A percentile compares a stretch with the other conserved stretches of the same genome.
Conservation (phyloP, 305 asterid genomes). For the Euphrasia arctica region DNA sequence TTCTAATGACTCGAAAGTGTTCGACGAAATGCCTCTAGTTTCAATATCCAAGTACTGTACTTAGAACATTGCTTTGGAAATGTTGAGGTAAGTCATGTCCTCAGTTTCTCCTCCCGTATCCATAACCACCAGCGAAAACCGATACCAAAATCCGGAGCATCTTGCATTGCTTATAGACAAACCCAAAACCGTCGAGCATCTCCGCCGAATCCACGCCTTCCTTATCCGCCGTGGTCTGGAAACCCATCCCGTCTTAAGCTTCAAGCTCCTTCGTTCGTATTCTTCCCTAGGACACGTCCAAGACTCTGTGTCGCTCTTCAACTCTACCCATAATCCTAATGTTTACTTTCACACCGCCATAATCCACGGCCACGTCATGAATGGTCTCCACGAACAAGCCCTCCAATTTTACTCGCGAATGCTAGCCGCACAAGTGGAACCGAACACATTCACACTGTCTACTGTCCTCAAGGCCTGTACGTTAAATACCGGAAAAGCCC, state of each 20-base stretch:
- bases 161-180: slow-evolving; percentile 52
- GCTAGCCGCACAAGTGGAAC: slow-evolving; percentile 44
- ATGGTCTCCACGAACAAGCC: slow-evolving; percentile 41
- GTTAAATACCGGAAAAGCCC: slow-evolving; percentile 31
- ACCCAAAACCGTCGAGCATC: slow-evolving; percentile 38
- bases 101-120: slow-evolving; percentile 34
- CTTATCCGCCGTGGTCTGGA: slow-evolving; percentile 49
- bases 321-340: slow-evolving; percentile 37
- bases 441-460: slow-evolving; percentile 46
- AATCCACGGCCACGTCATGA: slow-evolving; percentile 47
- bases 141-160: slow-evolving; percentile 30
- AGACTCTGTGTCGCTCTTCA: slow-evolving; percentile 40
- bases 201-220: slow-evolving; percentile 47
- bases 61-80: neutral
- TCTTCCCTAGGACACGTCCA: slow-evolving; percentile 42
- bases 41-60: too few species aligned
- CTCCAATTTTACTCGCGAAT: slow-evolving; percentile 42
- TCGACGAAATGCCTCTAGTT: neutral
- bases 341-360: slow-evolving; percentile 52
- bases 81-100: slow-evolving; percentile 26
- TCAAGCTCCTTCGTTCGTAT: slow-evolving; percentile 59
- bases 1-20: neutral
- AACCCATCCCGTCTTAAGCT: slow-evolving; percentile 40
- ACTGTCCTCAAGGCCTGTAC: slow-evolving; percentile 39
- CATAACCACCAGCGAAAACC: slow-evolving; percentile 22